Conservation (phyloP, 495 filamentous ascomycete species). For the Neurospora sp. region DNA sequence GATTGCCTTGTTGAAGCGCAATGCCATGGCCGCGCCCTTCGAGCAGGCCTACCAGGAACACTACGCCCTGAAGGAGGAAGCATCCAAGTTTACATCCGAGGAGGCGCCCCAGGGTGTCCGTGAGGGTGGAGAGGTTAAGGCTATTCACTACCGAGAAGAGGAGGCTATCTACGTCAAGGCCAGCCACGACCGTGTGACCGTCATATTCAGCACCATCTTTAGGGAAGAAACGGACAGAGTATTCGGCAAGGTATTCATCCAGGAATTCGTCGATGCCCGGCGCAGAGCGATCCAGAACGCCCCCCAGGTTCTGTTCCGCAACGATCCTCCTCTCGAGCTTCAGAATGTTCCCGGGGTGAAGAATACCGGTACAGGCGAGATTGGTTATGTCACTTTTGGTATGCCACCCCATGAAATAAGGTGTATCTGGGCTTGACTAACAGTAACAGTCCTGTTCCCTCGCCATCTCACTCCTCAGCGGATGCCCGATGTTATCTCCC, state of each 20-base stretch:
- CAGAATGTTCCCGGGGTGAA: conserved; percentile 74
- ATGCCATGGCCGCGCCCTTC: conserved; percentile 96
- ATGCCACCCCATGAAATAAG: conserved; percentile 11
- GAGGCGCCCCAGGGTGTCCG: conserved; percentile 78
- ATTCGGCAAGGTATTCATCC: conserved; percentile 88
- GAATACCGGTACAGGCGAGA: conserved; percentile 61
- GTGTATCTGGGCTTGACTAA: conserved; percentile 6
- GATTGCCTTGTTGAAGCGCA: conserved; percentile 84
- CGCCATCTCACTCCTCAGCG: conserved; percentile 83
- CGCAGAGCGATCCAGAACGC: conserved; percentile 94
- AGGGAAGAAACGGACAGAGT: conserved; percentile 94
- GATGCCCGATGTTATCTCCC: conserved; percentile 89
- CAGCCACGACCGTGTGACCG: conserved; percentile 89
- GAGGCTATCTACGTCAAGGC: conserved; percentile 99
- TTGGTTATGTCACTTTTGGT: conserved; percentile 99
- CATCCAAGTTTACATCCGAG: conserved; percentile 82
- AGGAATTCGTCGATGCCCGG: conserved; percentile 95
- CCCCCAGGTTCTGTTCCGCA: conserved; percentile 94
- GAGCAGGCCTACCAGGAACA: conserved; percentile 93
- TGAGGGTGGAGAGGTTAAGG: conserved; percentile 88
- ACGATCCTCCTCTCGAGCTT: conserved; percentile 87
- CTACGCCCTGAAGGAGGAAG: conserved; percentile 71
- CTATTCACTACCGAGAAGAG: conserved; percentile 95
- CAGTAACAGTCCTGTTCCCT: conserved; percentile 77
- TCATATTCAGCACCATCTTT: conserved; percentile 98